Evolutionary conservation across 1,284 basidiomycete genomes (phyloP), one percentile per base, ranked within the genome.

Genomic region (Apiotrichum gamsii): DNA sequence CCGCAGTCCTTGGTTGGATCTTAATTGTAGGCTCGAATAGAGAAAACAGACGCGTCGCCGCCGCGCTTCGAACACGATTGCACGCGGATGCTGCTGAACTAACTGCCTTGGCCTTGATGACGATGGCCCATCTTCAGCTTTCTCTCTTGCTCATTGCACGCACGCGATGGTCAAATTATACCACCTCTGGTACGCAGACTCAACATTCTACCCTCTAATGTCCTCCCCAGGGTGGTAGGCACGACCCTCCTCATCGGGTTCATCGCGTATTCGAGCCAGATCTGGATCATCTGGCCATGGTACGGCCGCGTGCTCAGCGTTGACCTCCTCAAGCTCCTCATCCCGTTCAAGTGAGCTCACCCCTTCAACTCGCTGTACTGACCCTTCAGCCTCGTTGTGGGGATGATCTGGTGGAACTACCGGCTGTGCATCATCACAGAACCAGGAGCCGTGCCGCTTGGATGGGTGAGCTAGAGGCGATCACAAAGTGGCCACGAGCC

Each of bases 251-350:
- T 96, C 38, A 93, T 96, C 58, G 81, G 77, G 37, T 96, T 94
- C 72, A 90, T 95, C 59, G 80, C 86, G 2, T 89, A 89, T 68
- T 84, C 85, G 13, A 81, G 85, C 2, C 91, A 96, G 69, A 79
- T 91, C 62, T 91, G 87, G 70, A 77, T 95, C 56, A 82, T 93
- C 69, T 88, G 87, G 85, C 90, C 90, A 32, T 91, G 87, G 86
- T 90, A 90, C 61, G 85, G 87, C 36, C 69, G 78, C 29, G 82
- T 70, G 40, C 57, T 85, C 51, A 84, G 85, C 8, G 69, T 84
- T 19, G 82, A 87, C 51, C 80, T 94, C 23, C 59, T 90, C 30
- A 74, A 72, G 28, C 76, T 93, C 6, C 78, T 96, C 10, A 59
- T 82, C 1, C 90, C 90, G 1, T 94, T 95, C 83, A 94, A 96